These are phyloP conservation scores for Solanum bukasovii DNA, from an alignment of 257 asterid genomes.

Conservation along the genomic window DNA sequence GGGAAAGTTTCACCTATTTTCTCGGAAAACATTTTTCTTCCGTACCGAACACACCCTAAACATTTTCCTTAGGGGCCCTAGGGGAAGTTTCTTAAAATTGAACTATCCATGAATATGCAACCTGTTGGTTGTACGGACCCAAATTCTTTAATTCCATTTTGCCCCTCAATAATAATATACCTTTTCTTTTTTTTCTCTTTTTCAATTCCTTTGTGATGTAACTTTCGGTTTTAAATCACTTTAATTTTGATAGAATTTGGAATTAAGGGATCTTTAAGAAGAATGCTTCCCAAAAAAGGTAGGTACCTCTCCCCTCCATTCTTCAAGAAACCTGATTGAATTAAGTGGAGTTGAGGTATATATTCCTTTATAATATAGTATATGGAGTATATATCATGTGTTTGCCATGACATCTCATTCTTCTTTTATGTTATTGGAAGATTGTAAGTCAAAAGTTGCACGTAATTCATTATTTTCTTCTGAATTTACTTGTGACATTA, in stretches of 20 bases:
- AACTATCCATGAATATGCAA: background rate
- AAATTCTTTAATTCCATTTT: background rate
- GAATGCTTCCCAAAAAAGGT: background rate
- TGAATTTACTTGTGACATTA: background rate
- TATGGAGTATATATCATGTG: background rate
- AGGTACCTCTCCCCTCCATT: background rate
- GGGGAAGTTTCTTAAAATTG: background rate
- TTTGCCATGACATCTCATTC: slow-evolving; percentile 7
- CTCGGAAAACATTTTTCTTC: background rate
- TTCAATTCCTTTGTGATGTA: background rate
- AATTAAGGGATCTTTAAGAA: background rate
- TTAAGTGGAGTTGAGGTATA: slow-evolving; percentile 5
- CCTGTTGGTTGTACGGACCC: background rate
- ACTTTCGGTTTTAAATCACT: background rate
- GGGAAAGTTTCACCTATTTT: background rate
- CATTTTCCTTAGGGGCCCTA: background rate
- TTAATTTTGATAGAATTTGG: background rate
- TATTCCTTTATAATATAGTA: slow-evolving; percentile 6
- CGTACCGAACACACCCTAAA: background rate
- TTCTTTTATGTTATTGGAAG: slow-evolving; percentile 7
- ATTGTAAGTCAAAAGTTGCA: slow-evolving; percentile 11
- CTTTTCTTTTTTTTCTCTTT: background rate
- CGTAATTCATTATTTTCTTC: background rate
- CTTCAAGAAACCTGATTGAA: background rate
- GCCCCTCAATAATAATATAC: background rate